Evolutionary conservation across 306 rosid genomes (phyloP), one percentile per base, ranked within the genome.

Genomic region (Dalbergia cochinchinensis): DNA sequence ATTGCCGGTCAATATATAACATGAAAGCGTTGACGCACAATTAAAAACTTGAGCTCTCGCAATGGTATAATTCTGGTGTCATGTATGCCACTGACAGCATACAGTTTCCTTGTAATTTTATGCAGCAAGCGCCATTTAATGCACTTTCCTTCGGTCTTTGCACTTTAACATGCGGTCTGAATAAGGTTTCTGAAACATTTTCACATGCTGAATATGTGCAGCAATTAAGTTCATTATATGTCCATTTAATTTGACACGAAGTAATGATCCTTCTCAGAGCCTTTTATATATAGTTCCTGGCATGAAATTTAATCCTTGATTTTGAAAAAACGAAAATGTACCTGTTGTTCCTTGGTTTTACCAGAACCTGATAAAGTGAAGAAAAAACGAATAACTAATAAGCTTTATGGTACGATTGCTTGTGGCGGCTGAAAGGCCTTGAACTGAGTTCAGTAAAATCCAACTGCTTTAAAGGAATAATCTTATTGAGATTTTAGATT

Each of bases 131-230:
- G 10, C 19, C 55, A 26, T 59, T 72, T 50, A 77, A 61, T 20
- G 18, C 26, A 15, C 31, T 59, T 73, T 45, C 47, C 39, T 22
- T 61, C 8, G 20, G 78, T 62, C 59, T 71, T 20, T 53, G 72
- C 19, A 53, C 45, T 69, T 69, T 33, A 61, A 15, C 33, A 44
- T 55, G 74, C 73, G 39, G 63, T 31, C 48, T 50, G 77, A 20
- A 18, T 69, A 48, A 41, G 67, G 71, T 35, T 76, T 82, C 34
- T 71, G 77, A 73, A 55, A 48, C 47, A 8, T 41, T 18, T 58
- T 67, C 81, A 79, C 84, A 79, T 50, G 84, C 31, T 78, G 18
- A 45, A 47, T 66, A 20, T 60, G 66, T 53, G 68, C 51, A 72
- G 48, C 66, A 42, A 60, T 47, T 35, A 66, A 74, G 74, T 74